Evolutionary conservation across 768 basidiomycete genomes (phyloP).

Genomic region (Podaxis mareebaensis): DNA sequence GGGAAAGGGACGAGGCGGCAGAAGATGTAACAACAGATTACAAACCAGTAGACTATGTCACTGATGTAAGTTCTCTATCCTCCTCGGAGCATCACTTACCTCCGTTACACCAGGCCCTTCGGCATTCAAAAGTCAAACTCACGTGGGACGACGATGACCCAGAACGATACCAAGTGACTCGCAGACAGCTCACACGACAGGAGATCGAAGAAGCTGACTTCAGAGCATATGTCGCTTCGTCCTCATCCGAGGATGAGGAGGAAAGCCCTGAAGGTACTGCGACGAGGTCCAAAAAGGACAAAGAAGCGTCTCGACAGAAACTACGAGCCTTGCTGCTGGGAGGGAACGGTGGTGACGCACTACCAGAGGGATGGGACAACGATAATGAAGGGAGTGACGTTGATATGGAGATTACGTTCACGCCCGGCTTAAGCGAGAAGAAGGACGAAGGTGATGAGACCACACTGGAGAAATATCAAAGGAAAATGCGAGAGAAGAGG

Average conservation of each 20-base stretch:
- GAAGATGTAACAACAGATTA: constrained; percentile 60
- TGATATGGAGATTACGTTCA: constrained; percentile 96
- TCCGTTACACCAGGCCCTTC: constrained; percentile 65
- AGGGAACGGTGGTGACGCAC: constrained; percentile 58
- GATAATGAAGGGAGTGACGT: constrained; percentile 50
- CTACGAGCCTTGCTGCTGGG: constrained; percentile 77
- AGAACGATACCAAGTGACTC: constrained; percentile 77
- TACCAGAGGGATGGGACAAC: constrained; percentile 86
- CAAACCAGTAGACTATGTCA: constrained; percentile 86
- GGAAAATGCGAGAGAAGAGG: constrained; percentile 88
- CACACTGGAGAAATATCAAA: constrained; percentile 84
- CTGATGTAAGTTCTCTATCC: constrained; percentile 63
- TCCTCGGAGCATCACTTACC: background rate
- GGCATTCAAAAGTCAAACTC: constrained; percentile 96
- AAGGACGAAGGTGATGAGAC: constrained; percentile 71
- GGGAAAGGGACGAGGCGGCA: constrained; percentile 72
- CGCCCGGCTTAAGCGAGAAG: constrained; percentile 70
- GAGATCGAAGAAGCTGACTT: constrained; percentile 95
- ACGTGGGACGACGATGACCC: constrained; percentile 99
- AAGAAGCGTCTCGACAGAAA: constrained; percentile 57
- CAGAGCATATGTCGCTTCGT: constrained; percentile 72
- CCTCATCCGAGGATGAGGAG: constrained; percentile 62
- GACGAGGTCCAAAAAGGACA: constrained; percentile 32
- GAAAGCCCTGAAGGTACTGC: constrained; percentile 36
- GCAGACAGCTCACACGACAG: constrained; percentile 74